Evolutionary conservation across 2,329 filamentous ascomycete species (phyloP).

Genomic region (Claviceps maximensis): DNA sequence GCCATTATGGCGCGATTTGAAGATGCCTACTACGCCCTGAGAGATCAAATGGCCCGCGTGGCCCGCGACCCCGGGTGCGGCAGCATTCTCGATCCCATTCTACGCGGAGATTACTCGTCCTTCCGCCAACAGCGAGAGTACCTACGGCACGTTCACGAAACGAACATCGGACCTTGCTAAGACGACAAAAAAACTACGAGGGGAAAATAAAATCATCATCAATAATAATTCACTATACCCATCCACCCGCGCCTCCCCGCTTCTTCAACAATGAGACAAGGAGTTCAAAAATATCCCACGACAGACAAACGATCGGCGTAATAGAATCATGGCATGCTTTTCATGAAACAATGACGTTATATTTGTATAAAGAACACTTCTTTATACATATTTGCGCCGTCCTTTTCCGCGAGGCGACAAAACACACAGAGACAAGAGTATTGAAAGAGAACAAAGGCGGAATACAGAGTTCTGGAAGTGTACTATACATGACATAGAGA

Average conservation of each 20-base stretch:
- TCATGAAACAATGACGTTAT: not conserved
- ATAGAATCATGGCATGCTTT: not conserved
- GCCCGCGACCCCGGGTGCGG: slow-evolving; percentile 16
- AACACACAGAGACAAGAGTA: not conserved
- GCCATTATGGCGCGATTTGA: slow-evolving; percentile 59
- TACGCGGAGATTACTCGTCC: slow-evolving; percentile 66
- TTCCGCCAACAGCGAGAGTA: slow-evolving; percentile 58
- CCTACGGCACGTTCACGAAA: slow-evolving; percentile 39
- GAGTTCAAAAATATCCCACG: too few species aligned
- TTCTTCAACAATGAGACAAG: too few species aligned
- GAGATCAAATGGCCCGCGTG: slow-evolving; percentile 43
- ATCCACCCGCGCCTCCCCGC: too few species aligned
- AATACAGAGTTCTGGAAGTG: not conserved
- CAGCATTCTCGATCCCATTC: slow-evolving; percentile 52
- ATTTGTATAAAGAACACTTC: not conserved
- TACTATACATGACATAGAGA: not conserved
- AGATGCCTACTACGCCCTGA: slow-evolving; percentile 45
- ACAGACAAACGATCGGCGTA: too few species aligned
- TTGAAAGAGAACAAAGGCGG: not conserved
- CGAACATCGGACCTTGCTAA: slow-evolving; percentile 21
- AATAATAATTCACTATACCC: too few species aligned
- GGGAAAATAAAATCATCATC: not conserved
- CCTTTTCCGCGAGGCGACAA: not conserved
- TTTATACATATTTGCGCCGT: not conserved
- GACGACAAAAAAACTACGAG: slow-evolving; percentile 9